These are phyloP conservation scores for Suhomyces panamericanus DNA, from an alignment of 1,139 yeast species.

Conservation along the genomic window DNA sequence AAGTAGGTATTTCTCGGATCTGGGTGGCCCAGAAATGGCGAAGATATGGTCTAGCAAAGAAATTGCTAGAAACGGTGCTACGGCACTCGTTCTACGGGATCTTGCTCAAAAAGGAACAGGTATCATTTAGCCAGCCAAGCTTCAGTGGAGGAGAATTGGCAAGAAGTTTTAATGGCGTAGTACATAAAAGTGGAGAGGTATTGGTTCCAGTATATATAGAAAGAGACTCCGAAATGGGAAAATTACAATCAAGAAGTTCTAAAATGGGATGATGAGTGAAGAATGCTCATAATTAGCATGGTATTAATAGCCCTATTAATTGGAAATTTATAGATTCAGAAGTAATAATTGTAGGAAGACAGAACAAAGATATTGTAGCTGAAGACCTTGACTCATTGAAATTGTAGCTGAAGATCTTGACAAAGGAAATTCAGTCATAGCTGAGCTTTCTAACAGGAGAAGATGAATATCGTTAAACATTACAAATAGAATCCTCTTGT, in stretches of 20 bases:
- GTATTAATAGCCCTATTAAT: neutral
- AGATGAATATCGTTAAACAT: no score
- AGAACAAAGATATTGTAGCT: no score
- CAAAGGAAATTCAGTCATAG: no score
- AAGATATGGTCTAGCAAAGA: conserved; percentile 48
- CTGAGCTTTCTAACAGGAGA: no score
- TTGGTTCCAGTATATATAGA: conserved; percentile 51
- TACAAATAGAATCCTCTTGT: neutral
- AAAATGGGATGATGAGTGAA: neutral
- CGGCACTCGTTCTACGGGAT: conserved; percentile 54
- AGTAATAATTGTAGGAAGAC: no score
- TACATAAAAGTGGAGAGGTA: conserved; percentile 50
- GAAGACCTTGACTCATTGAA: no score
- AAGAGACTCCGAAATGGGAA: neutral
- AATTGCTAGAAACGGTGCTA: conserved; percentile 43
- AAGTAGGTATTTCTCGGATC: conserved; percentile 63
- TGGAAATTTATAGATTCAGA: neutral
- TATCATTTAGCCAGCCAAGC: conserved; percentile 77
- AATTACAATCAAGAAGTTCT: no score
- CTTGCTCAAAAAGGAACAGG: conserved; percentile 35
- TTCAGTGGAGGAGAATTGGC: conserved; percentile 61
- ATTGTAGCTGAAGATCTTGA: no score
- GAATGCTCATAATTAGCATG: no score
- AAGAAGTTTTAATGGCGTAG: conserved; percentile 46
- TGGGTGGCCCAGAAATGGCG: conserved; percentile 61